Base-by-base conservation (phyloP, 306 rosid species). In the Vigna mungo region DNA sequence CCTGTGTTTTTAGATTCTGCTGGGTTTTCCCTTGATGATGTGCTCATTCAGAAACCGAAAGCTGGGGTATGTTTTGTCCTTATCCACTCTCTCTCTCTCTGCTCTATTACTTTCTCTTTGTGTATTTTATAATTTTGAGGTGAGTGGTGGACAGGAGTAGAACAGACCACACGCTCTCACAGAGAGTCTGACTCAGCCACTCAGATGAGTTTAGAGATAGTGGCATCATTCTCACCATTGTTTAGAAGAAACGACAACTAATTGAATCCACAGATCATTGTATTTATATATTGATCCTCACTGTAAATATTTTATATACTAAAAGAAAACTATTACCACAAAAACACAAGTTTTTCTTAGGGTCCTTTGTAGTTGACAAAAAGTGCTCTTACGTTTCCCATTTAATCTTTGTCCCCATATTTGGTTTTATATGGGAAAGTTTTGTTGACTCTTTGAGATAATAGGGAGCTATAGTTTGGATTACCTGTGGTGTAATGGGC, bases 1-100 rank as follows among this genome's bases (percentile, higher is more conserved):
- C 96, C 88, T 25, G 94, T 95, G 79, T 92, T 95, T 86, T 87
- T 95, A 82, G 97, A 90, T 68, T 88, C 96, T 70, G 92, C 97
- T 46, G 96, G 97, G 70, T 95, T 85, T 75, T 43, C 90, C 2
- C 71, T 43, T 77, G 93, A 95, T 9, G 96, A 89, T 80, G 97
- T 95, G 16, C 98, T 95, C 55, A 66, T 92, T 13, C 98, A 95
- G 87, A 89, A 88, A 87, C 97, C 97, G 46, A 95, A 95, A 81
- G 99, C 99, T 71, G 99, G 80, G 97, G 99, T 95, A 81, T 25
- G 88, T 10, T 25, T 78, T 74, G 63, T 76, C 48, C 34, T 68
- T 67, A 15, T 58, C 58, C 58, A 8, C 15, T 67, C 41, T 68
- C 36, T 71, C 14, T 20, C n/a, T 17, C 27, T n/a, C 1, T 63